Evolutionary conservation across 352 stramenopile genomes (phyloP).

Genomic region (Globisporangium yorkense): DNA sequence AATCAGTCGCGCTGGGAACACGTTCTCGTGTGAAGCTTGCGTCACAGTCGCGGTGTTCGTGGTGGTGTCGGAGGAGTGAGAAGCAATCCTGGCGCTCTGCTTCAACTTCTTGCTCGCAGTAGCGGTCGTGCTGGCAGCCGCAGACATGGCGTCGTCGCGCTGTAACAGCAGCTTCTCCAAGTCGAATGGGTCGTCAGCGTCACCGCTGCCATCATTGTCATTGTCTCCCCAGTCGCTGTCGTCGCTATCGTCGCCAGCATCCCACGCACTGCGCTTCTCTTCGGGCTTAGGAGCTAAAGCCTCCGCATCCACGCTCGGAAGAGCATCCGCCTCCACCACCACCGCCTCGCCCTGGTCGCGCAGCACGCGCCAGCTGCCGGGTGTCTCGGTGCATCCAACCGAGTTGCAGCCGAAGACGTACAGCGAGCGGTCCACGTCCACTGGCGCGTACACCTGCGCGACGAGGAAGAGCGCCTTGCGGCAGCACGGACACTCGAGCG

Average conservation of each 20-base stretch:
- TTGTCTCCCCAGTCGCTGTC: slow-evolving; percentile 71
- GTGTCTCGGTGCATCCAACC: slow-evolving; percentile 47
- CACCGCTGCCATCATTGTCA: slow-evolving; percentile 29
- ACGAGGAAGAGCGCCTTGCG: slow-evolving; percentile 56
- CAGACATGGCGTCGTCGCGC: slow-evolving; percentile 60
- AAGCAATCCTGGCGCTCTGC: too few relatives aligned
- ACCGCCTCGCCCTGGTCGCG: slow-evolving; percentile 39
- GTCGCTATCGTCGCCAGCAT: slow-evolving; percentile 29
- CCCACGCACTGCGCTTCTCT: slow-evolving; percentile 13
- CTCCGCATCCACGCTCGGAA: neutral
- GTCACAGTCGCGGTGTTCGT: slow-evolving; percentile 8
- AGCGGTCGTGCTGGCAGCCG: slow-evolving; percentile 10
- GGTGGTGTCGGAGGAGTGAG: neutral
- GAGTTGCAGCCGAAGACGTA: slow-evolving; percentile 87
- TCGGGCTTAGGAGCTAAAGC: slow-evolving; percentile 6
- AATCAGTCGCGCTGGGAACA: slow-evolving; percentile 56
- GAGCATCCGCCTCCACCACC: neutral
- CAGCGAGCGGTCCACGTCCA: slow-evolving; percentile 63
- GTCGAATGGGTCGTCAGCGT: slow-evolving; percentile 27
- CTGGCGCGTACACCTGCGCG: slow-evolving; percentile 71
- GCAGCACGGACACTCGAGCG: slow-evolving; percentile 57
- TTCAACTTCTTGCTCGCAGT: slow-evolving; percentile 2
- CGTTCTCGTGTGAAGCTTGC: neutral
- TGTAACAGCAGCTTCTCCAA: slow-evolving; percentile 63
- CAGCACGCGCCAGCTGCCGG: slow-evolving; percentile 70